Percentiles rank a stretch among this genome's conserved stretches.
These are phyloP conservation scores for Penicillium decumbens DNA, from an alignment of 2,329 filamentous ascomycete species.

Conservation along the genomic window DNA sequence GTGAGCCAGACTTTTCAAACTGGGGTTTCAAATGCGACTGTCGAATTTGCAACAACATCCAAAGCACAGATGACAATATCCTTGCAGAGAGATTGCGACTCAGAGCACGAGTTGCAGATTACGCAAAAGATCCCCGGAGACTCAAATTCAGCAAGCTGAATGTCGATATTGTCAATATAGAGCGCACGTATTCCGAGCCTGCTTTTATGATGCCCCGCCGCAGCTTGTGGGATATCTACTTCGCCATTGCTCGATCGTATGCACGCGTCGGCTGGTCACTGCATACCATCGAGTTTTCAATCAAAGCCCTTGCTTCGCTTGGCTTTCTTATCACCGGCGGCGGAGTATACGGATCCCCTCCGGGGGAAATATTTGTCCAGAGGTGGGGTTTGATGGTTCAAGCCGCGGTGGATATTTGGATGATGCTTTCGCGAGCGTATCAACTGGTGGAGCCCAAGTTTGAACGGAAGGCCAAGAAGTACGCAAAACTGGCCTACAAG, in stretches of 20 bases:
- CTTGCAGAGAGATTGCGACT: neutral
- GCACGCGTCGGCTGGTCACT: neutral
- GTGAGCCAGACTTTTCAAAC: slow-evolving; percentile 1
- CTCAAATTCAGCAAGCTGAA: neutral
- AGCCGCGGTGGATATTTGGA: slow-evolving; percentile 26
- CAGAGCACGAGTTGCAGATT: neutral
- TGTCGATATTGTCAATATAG: neutral
- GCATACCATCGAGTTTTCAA: neutral
- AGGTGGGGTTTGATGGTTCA: slow-evolving; percentile 31
- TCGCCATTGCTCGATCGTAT: neutral
- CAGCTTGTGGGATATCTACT: neutral
- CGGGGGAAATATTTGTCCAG: neutral
- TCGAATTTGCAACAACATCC: slow-evolving; percentile 19
- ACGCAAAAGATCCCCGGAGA: neutral
- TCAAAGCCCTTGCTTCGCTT: neutral
- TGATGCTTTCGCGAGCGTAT: slow-evolving; percentile 27
- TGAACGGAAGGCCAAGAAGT: slow-evolving; percentile 23
- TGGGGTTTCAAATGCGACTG: slow-evolving; percentile 26
- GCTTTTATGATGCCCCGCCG: neutral
- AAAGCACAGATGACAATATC: neutral
- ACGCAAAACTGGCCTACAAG: slow-evolving; percentile 31
- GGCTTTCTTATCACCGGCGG: neutral
- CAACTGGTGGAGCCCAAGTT: slow-evolving; percentile 13
- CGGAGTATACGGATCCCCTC: neutral
- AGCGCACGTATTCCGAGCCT: neutral